phyloP scores from a whole-genome alignment of 2,329 filamentous ascomycete genomes.

The Pseudogymnoascus sp. region DNA sequence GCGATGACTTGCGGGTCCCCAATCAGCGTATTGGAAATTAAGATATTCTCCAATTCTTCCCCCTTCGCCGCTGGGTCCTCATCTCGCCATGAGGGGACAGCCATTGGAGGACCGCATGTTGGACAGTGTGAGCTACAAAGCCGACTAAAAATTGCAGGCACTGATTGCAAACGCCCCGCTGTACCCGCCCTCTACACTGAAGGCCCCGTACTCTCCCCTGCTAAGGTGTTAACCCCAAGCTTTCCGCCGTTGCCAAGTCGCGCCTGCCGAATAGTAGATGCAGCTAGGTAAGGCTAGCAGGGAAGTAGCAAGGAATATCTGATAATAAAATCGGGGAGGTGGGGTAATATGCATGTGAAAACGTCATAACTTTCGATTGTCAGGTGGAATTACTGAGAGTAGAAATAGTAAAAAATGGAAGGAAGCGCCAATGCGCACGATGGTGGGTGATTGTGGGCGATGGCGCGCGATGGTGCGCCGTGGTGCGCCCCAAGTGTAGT shows the following conservation, averaged over 20 bases:
- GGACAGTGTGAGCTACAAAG: not conserved
- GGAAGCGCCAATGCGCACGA: not conserved
- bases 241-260: not conserved
- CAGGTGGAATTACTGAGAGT: not conserved
- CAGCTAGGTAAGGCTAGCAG: not conserved
- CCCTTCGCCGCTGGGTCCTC: constrained; percentile 5
- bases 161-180: not conserved
- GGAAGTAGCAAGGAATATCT: not conserved
- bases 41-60: constrained; percentile 5
- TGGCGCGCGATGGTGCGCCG: not conserved
- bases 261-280: not conserved
- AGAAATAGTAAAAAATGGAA: not conserved
- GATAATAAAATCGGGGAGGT: constrained; percentile 4
- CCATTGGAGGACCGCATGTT: not conserved
- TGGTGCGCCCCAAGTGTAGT: not conserved
- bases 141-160: not conserved
- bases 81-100: not conserved
- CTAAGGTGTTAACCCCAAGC: not conserved
- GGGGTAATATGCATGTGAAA: not conserved
- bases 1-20: not conserved
- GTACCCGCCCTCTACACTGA: no score
- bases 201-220: not conserved
- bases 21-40: constrained; percentile 1
- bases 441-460: not conserved
- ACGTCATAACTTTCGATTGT: not conserved